Evolutionary conservation across 2,329 filamentous ascomycete species (phyloP), one percentile per base, ranked within the genome.

Genomic region (Trichoderma semiorbis): DNA sequence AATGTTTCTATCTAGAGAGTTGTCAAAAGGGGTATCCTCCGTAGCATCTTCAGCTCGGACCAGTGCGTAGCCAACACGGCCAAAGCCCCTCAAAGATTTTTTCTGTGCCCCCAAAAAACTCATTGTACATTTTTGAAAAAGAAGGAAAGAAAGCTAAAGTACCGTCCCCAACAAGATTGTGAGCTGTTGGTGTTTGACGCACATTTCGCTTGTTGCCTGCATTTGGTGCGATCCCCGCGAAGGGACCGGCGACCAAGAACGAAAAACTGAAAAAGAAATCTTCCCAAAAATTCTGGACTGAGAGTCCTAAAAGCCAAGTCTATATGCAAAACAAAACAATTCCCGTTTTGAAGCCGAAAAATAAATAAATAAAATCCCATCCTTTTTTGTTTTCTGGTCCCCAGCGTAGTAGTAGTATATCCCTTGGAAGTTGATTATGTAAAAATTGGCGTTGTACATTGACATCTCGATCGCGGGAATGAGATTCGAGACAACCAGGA

Each of bases 1-100:
- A 61, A 62, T 73, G 62, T 39, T 26, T 73, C 72, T 71, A 73
- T 62, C 58, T 72, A 63, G 47, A 3, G 43, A 71, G 53, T 71
- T 67, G 50, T 58, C 14, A 67, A 47, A 57, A 57, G 64, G 64
- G 64, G 64, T 67, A 67, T 80, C 79, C 75, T 80, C 74, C 78
- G 76, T 76, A 74, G 75, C 73, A 71, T 78, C 74, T 75, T 77
- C 76, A 79, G 78, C 76, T 77, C 78, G 77, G 78, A 77, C 78
- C 77, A 78, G 36, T 76, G 75, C 75, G 60, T 61, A 28, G 73
- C 68, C 58, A 73, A 62, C 72, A 73, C 60, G 73, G 73, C 72
- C 74, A 72, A 72, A 73, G 73, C 76, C 73, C 73, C 73, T 58
- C 60, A 55, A 74, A 73, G 69, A 72, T 67, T 70, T 70, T 70